These are phyloP conservation scores for Metschnikowia gruessii DNA, from an alignment of 805 yeast species.

Conservation along the genomic window DNA sequence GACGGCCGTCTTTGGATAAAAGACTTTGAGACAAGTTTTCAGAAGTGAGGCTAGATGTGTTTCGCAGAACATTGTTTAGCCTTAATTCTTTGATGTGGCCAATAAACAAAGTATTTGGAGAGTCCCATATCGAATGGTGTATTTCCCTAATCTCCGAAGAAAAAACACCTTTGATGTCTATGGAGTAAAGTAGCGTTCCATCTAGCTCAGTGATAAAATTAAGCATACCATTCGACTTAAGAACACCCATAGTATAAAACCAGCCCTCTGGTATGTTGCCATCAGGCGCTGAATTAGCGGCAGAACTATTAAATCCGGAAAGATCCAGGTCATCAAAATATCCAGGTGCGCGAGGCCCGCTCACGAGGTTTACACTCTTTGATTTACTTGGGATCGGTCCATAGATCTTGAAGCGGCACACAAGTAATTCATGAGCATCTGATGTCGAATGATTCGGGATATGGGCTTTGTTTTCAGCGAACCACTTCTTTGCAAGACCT, in stretches of 20 bases:
- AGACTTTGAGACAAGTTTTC: slow-evolving; percentile 21
- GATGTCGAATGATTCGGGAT: slow-evolving; percentile 21
- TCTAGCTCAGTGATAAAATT: slow-evolving; percentile 62
- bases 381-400: slow-evolving; percentile 54
- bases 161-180: slow-evolving; percentile 51
- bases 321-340: slow-evolving; percentile 17
- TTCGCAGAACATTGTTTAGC: slow-evolving; percentile 35
- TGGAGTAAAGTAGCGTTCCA: slow-evolving; percentile 56
- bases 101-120: slow-evolving; percentile 55
- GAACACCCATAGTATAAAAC: slow-evolving; percentile 70
- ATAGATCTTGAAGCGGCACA: slow-evolving; percentile 62
- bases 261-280: slow-evolving; percentile 49
- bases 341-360: slow-evolving; percentile 39
- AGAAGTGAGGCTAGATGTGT: slow-evolving; percentile 27
- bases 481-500: slow-evolving; percentile 57
- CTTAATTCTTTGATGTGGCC: slow-evolving; percentile 58
- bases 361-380: slow-evolving; percentile 36
- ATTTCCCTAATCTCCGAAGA: slow-evolving; percentile 62
- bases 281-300: slow-evolving; percentile 3
- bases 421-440: slow-evolving; percentile 44
- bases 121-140: slow-evolving; percentile 60
- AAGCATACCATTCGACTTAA: slow-evolving; percentile 60
- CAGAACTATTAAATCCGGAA: not conserved
- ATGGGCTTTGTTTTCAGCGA: slow-evolving; percentile 36
- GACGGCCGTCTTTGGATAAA: slow-evolving; percentile 34